Base-by-base conservation (phyloP, 148 eudicot genomes). In the Diospyros lotus region DNA sequence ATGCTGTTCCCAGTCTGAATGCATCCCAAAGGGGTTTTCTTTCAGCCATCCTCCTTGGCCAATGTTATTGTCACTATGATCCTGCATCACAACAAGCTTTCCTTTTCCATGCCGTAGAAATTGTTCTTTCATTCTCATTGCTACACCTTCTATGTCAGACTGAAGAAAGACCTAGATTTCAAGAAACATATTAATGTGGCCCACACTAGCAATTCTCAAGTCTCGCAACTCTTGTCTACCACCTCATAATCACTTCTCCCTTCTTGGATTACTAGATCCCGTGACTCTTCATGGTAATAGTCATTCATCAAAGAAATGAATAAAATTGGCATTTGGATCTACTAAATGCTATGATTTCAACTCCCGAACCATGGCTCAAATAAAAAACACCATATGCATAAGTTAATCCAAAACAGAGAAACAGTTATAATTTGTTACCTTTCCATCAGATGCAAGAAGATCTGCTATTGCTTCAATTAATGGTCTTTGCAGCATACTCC, bases 1-100 rank as follows among this genome's bases (percentile, higher is more conserved):
- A 82, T 88, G 98, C 3, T 77, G 87, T 77, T 93, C 96, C 98
- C 96, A 93, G 80, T 93, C 98, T 52, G 98, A 89, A 65, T 61
- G 84, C 58, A 89, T 87, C 53, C 90, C 90, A 72, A 91, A 91
- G 13, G 98, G 98, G 84, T 89, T 93, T 73, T 89, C 92, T 71
- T 75, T 83, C 73, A 93, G 85, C 93, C 94, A 93, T 61, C 83
- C 90, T 68, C 77, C 81, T 43, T 76, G 68, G 12, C 73, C 40
- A 9, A 66, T 12, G 66, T 53, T 9, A 6, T 14, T 17, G 66
- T 73, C 61, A 6, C 71, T 66, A 5, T 74, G 74, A 6, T 82
- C 80, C 2, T 79, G 61, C 74, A 79, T 55, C 74, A 86, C 18
- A 66, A 41, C 58, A 12, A 91, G 87, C 83, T 87, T 91, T 51